Percentiles rank a stretch among this genome's conserved stretches.
phyloP scores from a whole-genome alignment of 2,329 filamentous ascomycete genomes.

The Chrysoporthe deuterocubensis region DNA sequence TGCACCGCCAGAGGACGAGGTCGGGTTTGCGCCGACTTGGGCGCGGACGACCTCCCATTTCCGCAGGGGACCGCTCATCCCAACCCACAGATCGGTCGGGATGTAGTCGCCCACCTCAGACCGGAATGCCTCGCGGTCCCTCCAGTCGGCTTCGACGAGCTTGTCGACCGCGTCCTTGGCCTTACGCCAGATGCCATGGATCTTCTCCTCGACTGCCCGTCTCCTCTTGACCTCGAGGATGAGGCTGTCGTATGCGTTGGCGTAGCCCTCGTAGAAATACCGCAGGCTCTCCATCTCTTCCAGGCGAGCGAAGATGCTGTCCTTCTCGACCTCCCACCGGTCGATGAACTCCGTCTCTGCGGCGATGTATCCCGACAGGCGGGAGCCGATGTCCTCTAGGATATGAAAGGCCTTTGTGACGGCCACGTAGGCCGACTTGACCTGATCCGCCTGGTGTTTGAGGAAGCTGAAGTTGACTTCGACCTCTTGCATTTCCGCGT shows the following conservation, averaged over 20 bases:
- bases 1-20: background rate
- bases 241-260: slow-evolving; percentile 80
- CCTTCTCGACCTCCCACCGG: slow-evolving; percentile 76
- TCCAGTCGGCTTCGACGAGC: slow-evolving; percentile 73
- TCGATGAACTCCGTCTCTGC: slow-evolving; percentile 67
- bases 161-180: slow-evolving; percentile 77
- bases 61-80: slow-evolving; percentile 64
- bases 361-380: slow-evolving; percentile 67
- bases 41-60: slow-evolving; percentile 54
- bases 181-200: slow-evolving; percentile 75
- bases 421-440: slow-evolving; percentile 58
- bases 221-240: slow-evolving; percentile 83
- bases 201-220: slow-evolving; percentile 71
- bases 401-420: slow-evolving; percentile 67
- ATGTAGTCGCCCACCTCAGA: slow-evolving; percentile 84
- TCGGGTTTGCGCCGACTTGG: background rate
- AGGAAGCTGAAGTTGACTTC: slow-evolving; percentile 71
- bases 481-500: slow-evolving; percentile 76
- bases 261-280: slow-evolving; percentile 86
- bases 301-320: slow-evolving; percentile 69
- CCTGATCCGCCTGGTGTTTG: slow-evolving; percentile 62
- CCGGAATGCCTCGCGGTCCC: slow-evolving; percentile 77
- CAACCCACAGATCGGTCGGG: slow-evolving; percentile 86
- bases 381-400: slow-evolving; percentile 69
- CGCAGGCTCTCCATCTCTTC: slow-evolving; percentile 77